These are phyloP conservation scores for Lactarius pseudohatsudake DNA, from an alignment of 768 basidiomycete species.

Conservation along the genomic window DNA sequence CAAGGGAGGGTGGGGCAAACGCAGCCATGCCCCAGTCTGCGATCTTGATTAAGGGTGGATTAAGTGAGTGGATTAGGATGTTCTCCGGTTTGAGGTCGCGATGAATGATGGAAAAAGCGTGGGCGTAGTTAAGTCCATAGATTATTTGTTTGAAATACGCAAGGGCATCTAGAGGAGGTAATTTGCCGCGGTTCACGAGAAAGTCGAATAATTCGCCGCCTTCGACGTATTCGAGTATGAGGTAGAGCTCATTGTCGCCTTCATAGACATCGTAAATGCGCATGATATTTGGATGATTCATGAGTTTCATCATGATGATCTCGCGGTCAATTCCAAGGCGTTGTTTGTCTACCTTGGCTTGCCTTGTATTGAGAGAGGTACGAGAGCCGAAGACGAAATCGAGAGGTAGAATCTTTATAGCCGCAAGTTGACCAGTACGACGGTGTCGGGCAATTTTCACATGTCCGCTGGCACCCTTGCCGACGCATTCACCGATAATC, in stretches of 20 bases:
- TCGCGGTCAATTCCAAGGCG: conserved; percentile 88
- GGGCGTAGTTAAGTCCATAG: conserved; percentile 93
- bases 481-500: conserved; percentile 91
- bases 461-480: conserved; percentile 91
- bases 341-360: conserved; percentile 75
- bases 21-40: conserved; percentile 99
- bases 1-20: conserved; percentile 79
- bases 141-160: conserved; percentile 95
- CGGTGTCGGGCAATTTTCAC: conserved; percentile 92
- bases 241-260: conserved; percentile 85
- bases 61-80: conserved; percentile 82
- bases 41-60: conserved; percentile 86
- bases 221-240: conserved; percentile 92
- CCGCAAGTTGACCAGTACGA: conserved; percentile 86
- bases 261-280: conserved; percentile 96
- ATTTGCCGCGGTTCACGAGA: conserved; percentile 82
- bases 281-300: conserved; percentile 97
- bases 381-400: conserved; percentile 75
- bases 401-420: conserved; percentile 92
- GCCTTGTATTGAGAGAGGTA: conserved; percentile 60
- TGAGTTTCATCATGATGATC: conserved; percentile 99
- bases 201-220: conserved; percentile 98
- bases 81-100: conserved; percentile 99
- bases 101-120: conserved; percentile 96
- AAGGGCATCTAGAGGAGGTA: conserved; percentile 79